These are phyloP conservation scores for Cokeromyces recurvatus DNA, from an alignment of 371 early-diverging fungal species.

Conservation along the genomic window DNA sequence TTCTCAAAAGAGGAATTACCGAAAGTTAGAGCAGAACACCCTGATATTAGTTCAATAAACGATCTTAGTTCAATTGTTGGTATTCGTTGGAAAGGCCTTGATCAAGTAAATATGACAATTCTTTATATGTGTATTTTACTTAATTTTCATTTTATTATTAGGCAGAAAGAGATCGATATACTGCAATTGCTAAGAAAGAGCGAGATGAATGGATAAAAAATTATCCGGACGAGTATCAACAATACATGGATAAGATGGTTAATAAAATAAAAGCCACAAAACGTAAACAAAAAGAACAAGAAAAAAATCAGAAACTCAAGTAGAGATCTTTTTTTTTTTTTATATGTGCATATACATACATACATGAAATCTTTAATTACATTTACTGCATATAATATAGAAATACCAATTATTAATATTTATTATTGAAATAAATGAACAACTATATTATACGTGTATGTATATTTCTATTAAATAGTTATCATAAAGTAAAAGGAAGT, in stretches of 20 bases:
- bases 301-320: no score
- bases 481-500: no score
- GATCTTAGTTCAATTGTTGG: background rate
- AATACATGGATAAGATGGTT: background rate
- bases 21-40: background rate
- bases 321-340: no score
- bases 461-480: no score
- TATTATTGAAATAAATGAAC: no score
- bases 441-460: no score
- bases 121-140: no score
- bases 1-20: background rate
- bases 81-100: background rate
- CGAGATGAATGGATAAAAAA: background rate
- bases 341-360: no score
- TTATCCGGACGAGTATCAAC: background rate
- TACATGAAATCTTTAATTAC: no score
- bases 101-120: no score
- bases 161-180: background rate
- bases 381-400: no score
- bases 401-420: no score
- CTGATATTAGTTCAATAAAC: background rate
- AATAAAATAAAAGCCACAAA: background rate
- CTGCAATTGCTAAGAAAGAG: background rate
- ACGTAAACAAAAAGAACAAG: background rate
- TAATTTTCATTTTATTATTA: background rate